Evolutionary conservation across 768 basidiomycete genomes (phyloP), one percentile per base, ranked within the genome.

Genomic region (Agaricus blazei): DNA sequence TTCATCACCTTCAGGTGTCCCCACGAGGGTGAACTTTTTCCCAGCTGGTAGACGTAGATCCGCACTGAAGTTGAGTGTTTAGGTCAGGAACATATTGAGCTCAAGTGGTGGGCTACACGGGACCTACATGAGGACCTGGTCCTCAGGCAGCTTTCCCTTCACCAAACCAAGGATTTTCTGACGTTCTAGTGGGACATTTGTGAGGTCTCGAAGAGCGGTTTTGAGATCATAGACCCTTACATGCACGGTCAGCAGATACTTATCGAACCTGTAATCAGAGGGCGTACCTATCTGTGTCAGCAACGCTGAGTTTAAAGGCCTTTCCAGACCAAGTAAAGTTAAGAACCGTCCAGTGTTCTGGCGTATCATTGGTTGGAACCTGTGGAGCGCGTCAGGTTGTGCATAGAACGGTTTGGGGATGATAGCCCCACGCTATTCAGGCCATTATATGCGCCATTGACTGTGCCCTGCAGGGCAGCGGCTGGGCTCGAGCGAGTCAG

Each of bases 151-250:
- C 67, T 89, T 93, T 27, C 89, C 89, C 63, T 90, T 92, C 29
- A 88, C 84, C 26, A 96, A 70, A 0, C 92, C 92, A 29, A 94
- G 75, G 53, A 95, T 85, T 72, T 96, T 95, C 72, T 94, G 91
- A 6, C 91, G 76, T 63, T 89, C 90, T 27, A 83, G 81, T 9
- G 92, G 91, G 3, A 96, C 92, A 52, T 75, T 79, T 3, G 92
- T 96, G 50, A 92, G 64, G 34, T 70, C 75, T 55, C 85, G 78
- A 38, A 96, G 73, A 2, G 77, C 67, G 14, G 75, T 73, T 69
- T 93, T 90, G 61, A 95, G 74, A 64, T 95, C 93, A 62, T 83
- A 89, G 9, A 94, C 81, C 68, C 91, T 94, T 64, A n/a, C 34
- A 42, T 23, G 26, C 49, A 23, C 49, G 48, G 48, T 42, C 51